Conservation (phyloP, 1,284 basidiomycete genomes). For the Neonothopanus nambi region DNA sequence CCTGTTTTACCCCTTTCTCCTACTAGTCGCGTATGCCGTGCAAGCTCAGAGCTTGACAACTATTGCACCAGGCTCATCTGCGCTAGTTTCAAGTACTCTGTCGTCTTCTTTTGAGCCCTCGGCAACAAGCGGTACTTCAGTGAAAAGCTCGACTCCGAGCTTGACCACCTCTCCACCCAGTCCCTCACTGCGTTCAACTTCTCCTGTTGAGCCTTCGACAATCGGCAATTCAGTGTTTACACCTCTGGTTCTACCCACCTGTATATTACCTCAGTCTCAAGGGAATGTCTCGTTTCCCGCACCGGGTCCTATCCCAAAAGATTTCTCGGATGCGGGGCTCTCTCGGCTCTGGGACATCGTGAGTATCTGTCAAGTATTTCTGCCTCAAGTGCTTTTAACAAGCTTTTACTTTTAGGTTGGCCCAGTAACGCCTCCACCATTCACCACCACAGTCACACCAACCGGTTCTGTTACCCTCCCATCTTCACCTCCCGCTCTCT, state of each 20-base stretch:
- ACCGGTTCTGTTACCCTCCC: slow-evolving; percentile 39
- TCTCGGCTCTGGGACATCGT: slow-evolving; percentile 45
- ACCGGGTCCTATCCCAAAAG: slow-evolving; percentile 38
- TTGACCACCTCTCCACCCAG: too few species aligned
- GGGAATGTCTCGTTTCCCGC: slow-evolving; percentile 31
- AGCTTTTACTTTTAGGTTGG: slow-evolving; percentile 35
- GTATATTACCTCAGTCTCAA: neutral
- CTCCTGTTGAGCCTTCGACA: too few species aligned
- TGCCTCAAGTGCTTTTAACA: neutral
- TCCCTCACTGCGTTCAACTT: too few species aligned
- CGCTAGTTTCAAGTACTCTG: too few species aligned
- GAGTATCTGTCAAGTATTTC: slow-evolving; percentile 15
- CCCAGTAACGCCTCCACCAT: slow-evolving; percentile 43
- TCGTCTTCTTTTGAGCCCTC: too few species aligned
- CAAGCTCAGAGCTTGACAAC: too few species aligned
- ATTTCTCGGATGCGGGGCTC: slow-evolving; percentile 39
- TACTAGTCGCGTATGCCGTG: too few species aligned
- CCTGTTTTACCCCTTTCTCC: too few species aligned
- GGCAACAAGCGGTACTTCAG: too few species aligned
- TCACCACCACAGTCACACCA: slow-evolving; percentile 44
- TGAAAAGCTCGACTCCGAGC: too few species aligned
- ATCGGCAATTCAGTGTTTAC: too few species aligned
- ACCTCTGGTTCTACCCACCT: neutral
- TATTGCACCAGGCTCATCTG: too few species aligned
- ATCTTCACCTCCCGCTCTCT: slow-evolving; percentile 44